Evolutionary conservation across 495 filamentous ascomycete species (phyloP), one percentile per base, ranked within the genome.

Genomic region (Ramalina peruviana): DNA sequence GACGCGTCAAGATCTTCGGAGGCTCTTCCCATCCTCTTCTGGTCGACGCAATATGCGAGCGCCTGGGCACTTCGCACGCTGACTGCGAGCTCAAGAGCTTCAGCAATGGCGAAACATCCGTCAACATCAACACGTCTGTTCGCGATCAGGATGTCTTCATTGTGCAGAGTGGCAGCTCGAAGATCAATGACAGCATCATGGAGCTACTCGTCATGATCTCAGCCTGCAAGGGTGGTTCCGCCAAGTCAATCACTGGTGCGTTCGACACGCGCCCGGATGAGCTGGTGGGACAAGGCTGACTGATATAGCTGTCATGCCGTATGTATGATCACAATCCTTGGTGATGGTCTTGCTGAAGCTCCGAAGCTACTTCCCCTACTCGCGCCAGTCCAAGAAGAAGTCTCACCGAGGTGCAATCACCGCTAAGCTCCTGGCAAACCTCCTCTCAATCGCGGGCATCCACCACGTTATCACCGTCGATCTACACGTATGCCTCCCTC

Each of bases 111-210:
- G 92, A 98, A 74, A 98, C 93, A 36, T 88, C 84, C 56, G 93
- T 98, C 58, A 82, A 87, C 64, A 89, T 98, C 60, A 73, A 86
- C 63, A 86, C 84, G 39, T 96, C 90, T 46, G 86, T 98, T 45
- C 83, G 92, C 48, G 90, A 98, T 60, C 92, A 98, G 64, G 89
- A 98, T 77, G 88, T 98, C 50, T 98, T 97, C 68, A 88, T 98
- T 61, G 84, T 98, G 16, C 92, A 98, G 74, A 96, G 90, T 56
- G 92, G 92, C 48, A 96, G 93, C 66, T 73, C 77, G 59, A 89
- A 85, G 76, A 93, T 95, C 74, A 98, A 98, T 68, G 93, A 98
- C 68, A 90, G 85, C 55, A 85, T 98, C 60, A 94, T 98, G 85
- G 92, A 98, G 73, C 74, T 98, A 51, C 78, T 97, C 59, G 96